These are phyloP conservation scores for Medicago ruthenica DNA, from an alignment of 306 rosid species.

Conservation along the genomic window DNA sequence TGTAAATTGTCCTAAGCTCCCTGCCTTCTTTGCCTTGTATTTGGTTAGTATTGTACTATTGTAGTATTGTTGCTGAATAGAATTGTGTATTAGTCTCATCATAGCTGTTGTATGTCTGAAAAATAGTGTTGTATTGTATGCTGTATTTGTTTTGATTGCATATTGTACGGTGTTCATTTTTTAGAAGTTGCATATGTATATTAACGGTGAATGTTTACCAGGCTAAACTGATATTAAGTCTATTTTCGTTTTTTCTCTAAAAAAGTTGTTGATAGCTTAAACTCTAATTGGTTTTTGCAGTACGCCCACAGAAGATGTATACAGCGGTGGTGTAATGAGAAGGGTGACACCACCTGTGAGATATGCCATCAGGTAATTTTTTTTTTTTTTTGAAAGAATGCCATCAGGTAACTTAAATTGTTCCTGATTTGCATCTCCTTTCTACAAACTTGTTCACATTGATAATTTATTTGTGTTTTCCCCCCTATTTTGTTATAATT, in stretches of 20 bases:
- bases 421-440: constrained; percentile 22
- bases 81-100: constrained; percentile 18
- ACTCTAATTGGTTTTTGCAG: constrained; percentile 58
- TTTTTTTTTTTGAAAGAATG: no score
- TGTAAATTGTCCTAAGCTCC: background rate
- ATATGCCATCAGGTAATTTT: constrained; percentile 97
- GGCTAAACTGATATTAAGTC: constrained; percentile 23
- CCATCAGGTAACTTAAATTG: constrained; percentile 71
- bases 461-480: constrained; percentile 4
- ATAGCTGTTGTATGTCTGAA: background rate
- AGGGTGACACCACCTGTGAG: constrained; percentile 91
- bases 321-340: constrained; percentile 97
- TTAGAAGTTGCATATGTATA: constrained; percentile 2
- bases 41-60: constrained; percentile 28
- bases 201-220: background rate
- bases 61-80: constrained; percentile 10
- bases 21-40: background rate
- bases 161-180: constrained; percentile 20
- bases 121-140: background rate
- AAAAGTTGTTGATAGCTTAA: constrained; percentile 27
- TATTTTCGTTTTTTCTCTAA: constrained; percentile 7
- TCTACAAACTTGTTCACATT: background rate
- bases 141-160: no score
- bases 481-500: background rate
- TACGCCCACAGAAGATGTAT: constrained; percentile 92